Base-by-base conservation (phyloP, 345 rosid genomes). In the Chamaenerion angustifolium region DNA sequence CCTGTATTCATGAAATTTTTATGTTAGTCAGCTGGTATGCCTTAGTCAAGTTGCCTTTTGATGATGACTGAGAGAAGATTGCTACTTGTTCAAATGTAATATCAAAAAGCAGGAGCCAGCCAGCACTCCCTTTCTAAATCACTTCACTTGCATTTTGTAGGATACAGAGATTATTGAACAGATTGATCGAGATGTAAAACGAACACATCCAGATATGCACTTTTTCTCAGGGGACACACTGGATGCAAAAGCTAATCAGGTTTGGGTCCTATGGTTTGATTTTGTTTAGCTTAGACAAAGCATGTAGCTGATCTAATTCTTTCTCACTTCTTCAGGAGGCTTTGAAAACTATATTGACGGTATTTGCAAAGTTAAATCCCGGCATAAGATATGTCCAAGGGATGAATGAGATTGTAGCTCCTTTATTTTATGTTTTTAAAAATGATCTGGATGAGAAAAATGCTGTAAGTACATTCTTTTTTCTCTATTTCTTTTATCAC, bases 321-420 rank as follows among this genome's bases (percentile, higher is more conserved):
- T 31, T 65, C 60, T 62, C 48, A 51, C 35, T 2, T 74, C 48
- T 73, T 51, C 76, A 90, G 98, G 96, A 83, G 44, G 85, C 96
- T 55, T 62, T 90, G 78, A 86, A 58, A 72, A 80, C 68, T 56
- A 73, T 86, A 43, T 68, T 90, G 69, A 71, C 65, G 43, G 67
- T 90, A 31, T 90, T 86, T 58, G 98, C 98, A 15, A 90, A 90
- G 84, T 72, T 90, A 67, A 90, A 90, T 74, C 95, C 94, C 47
- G 95, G 98, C 41, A 82, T 90, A 66, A 79, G 94, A 83, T 90
- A 90, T 69, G 95, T 90, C 52, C 98, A 90, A 76, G 98, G 98
- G 74, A 90, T 90, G 98, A 90, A 90, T 56, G 98, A 90, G 64
- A 75, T 86, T 64, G 62, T 86, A 79, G 98, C 98, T 55, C 98